Base-by-base conservation (phyloP, 2,329 filamentous ascomycete species). In the Epichloe glyceriae region DNA sequence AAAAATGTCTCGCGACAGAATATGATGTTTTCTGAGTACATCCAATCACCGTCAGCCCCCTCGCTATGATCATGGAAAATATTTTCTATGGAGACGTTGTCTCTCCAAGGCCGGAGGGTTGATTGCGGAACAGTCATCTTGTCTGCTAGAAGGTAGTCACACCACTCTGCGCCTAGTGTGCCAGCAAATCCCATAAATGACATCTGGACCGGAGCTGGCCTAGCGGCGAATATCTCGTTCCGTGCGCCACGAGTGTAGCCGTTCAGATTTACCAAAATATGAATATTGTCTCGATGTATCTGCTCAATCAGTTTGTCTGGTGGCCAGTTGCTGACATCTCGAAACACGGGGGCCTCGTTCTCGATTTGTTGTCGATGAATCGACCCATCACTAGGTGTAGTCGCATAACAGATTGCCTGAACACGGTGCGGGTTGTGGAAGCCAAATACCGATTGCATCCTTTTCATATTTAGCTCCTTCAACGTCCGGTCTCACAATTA, bases 161-260 rank as follows among this genome's bases (percentile, higher is more conserved):
- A 98, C 93, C 93, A 98, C 64, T 98, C 93, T 3, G 93, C 93
- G 5, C 93, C 93, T 1, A 98, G 72, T 0, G 91, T 96, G 10
- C 93, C 93, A 0, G 93, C 93, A 64, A 98, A 98, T 0, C 93
- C 93, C 93, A 98, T 98, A 62, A 98, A 98, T 0, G 93, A 95
- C 93, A 98, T 98, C 58, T 98, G 93, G 42, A 98, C 88, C 0
- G 93, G 93, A 2, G 90, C 89, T 15, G 93, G 88, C 26, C 94
- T 82, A 20, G 93, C 93, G 20, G 93, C 93, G 65, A 98, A 98
- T 4, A 98, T 85, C 63, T 98, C 93, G 59, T 98, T 98, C 22
- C 90, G 82, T n/a, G 93, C 93, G 33, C 93, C 93, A 50, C 93
- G 79, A 0, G 93, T 98, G 65, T 98, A 98, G 11, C 93, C 93